Evolutionary conservation across 192 early-diverging fungal species (phyloP), one percentile per base, ranked within the genome.

Genomic region (Dissophora globulifera): DNA sequence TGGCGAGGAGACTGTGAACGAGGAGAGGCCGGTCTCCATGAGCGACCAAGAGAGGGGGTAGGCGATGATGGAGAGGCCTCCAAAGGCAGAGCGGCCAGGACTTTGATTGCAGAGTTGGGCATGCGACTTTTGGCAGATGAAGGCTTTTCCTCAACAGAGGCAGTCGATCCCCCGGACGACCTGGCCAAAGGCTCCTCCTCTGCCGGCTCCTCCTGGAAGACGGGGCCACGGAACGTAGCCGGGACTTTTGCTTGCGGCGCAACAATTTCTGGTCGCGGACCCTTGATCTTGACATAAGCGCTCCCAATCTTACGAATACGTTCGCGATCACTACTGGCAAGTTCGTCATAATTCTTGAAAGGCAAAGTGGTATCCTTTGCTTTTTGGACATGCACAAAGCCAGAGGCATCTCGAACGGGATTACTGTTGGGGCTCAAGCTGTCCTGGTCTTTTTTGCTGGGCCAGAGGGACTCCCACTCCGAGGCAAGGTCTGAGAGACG

Each of bases 401-500:
- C 56, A 13, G 32, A 3, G 12, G 29, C 17, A 10, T 50, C 65
- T 2, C 50, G 23, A 1, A 0, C 19, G 20, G 22, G 27, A 32
- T 16, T 22, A n/a, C 23, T 17, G 22, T 9, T 20, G 2, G 32
- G n/a, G n/a, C n/a, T n/a, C n/a, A n/a, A n/a, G n/a, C n/a, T n/a
- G n/a, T n/a, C n/a, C n/a, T n/a, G n/a, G 4, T 23, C 49, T 8
- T 1, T 12, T n/a, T 69, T 69, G 23, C 58, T 59, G 0, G 58
- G 58, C 57, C 58, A 69, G 4, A 69, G 67, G 6, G 58, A 50
- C 33, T 69, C 67, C 57, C 57, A 69, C 9, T 69, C 67, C 8
- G 57, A 52, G 16, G 30, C 41, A 12, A 69, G 47, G 33, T 69
- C 33, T 8, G 67, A 69, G 5, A 69, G 2, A 25, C 5, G 47